phyloP scores from a whole-genome alignment of 2,329 filamentous ascomycete species.

The Aspergillus costaricaensis region DNA sequence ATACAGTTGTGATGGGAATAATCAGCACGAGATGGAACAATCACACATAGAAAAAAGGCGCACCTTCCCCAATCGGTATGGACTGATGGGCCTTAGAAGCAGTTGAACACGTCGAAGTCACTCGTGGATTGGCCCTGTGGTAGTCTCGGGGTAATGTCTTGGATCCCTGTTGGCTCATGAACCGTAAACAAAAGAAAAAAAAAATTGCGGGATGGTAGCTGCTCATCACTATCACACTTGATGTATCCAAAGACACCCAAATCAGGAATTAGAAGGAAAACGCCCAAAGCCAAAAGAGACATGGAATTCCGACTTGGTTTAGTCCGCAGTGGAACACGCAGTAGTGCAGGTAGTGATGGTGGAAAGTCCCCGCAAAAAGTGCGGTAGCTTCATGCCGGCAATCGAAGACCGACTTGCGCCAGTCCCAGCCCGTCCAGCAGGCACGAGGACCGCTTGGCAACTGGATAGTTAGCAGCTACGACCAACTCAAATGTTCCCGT shows the following conservation, averaged over 20 bases:
- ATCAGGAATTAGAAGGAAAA: not conserved
- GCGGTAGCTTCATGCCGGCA: conserved; percentile 9
- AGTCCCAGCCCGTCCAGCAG: not conserved
- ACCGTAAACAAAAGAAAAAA: not conserved
- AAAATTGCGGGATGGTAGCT: not conserved
- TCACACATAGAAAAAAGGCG: not conserved
- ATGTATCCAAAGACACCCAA: not conserved
- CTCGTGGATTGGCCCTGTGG: not conserved
- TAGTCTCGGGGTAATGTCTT: not conserved
- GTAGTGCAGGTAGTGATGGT: not conserved
- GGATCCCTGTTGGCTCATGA: not conserved
- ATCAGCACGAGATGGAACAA: not conserved
- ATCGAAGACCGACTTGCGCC: not conserved
- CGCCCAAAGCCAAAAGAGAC: not conserved
- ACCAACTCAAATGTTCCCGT: not conserved
- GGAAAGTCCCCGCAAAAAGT: conserved; percentile 8
- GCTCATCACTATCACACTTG: not conserved
- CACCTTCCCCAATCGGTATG: not conserved
- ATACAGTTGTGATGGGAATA: not conserved
- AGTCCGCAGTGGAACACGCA: not conserved
- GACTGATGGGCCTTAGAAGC: not conserved
- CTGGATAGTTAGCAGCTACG: not conserved
- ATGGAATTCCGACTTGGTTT: too few species aligned
- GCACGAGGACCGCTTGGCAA: not conserved
- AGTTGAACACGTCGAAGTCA: not conserved